These are phyloP conservation scores for Leishmania aethiopica DNA, from an alignment of 208 protist genomes.

Conservation along the genomic window DNA sequence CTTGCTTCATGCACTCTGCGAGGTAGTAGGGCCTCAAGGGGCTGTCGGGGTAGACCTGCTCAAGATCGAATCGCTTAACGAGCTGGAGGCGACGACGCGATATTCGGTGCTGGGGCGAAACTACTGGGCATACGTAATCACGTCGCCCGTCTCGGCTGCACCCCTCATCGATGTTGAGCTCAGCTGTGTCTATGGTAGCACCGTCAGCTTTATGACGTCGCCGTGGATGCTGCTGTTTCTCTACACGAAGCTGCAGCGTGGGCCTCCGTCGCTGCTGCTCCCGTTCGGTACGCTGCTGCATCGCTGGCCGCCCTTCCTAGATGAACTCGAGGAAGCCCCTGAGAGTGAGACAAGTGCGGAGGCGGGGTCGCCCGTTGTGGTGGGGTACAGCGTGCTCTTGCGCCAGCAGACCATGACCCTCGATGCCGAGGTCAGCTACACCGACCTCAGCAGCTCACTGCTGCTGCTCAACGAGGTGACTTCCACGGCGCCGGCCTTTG, in stretches of 20 bases:
- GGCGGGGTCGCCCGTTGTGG: slow-evolving; percentile 5
- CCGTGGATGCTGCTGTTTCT: slow-evolving; percentile 86
- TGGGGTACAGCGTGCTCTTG: slow-evolving; percentile 46
- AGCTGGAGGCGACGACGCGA: slow-evolving; percentile 86
- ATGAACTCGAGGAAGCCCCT: slow-evolving; percentile 34
- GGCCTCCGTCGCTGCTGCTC: slow-evolving; percentile 69
- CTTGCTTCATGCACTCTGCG: slow-evolving; percentile 64
- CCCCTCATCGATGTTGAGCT: slow-evolving; percentile 81
- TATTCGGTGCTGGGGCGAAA: slow-evolving; percentile 87
- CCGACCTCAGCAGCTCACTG: slow-evolving; percentile 61
- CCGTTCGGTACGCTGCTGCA: slow-evolving; percentile 68
- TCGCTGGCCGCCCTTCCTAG: slow-evolving; percentile 59
- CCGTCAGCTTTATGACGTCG: slow-evolving; percentile 75
- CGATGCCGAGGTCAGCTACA: slow-evolving; percentile 75
- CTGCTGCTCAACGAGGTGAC: slow-evolving; percentile 78
- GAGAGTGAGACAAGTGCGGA: background rate
- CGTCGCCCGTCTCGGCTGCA: slow-evolving; percentile 57
- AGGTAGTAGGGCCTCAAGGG: slow-evolving; percentile 45
- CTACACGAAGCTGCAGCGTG: slow-evolving; percentile 48
- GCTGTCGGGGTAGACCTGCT: slow-evolving; percentile 81
- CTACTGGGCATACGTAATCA: slow-evolving; percentile 86
- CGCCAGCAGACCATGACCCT: slow-evolving; percentile 74
- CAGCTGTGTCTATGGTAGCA: slow-evolving; percentile 78
- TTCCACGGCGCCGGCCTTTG: slow-evolving; percentile 64
- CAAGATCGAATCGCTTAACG: slow-evolving; percentile 90